Evolutionary conservation across 2,329 filamentous ascomycete species (phyloP), one percentile per base, ranked within the genome.

Genomic region (Hypoxylon sp.): DNA sequence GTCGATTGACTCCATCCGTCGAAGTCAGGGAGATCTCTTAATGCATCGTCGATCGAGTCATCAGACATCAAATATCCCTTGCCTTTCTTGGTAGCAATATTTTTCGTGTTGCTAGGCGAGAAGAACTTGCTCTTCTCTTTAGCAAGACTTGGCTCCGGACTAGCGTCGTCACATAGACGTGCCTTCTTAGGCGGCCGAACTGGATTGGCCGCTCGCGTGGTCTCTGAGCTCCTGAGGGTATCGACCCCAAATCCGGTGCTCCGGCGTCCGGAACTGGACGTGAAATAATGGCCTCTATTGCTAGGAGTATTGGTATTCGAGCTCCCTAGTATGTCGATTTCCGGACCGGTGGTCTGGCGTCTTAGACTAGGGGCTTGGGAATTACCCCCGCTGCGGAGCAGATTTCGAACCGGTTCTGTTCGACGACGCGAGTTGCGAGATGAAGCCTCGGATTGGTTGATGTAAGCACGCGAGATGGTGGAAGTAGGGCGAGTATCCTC

Each of bases 71-170:
- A 70, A 61, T 84, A 82, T 1, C 78, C 78, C 10, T 86, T 84
- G 35, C 77, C 76, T 53, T 80, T 81, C 37, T 78, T 75, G 39
- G 71, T 75, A 10, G 64, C 62, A 35, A 70, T 71, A 53, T 78
- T 78, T 5, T 71, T 71, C 8, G 74, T 63, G 3, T 63, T 75
- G 5, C 26, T 53, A 13, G 71, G 48, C 2, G 84, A 71, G 71
- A 89, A 89, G 75, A 88, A 89, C 64, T 82, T 88, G 81, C 87
- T 90, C 58, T 78, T 84, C 72, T 84, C 79, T 19, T 76, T 76
- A 22, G 78, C 76, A n/a, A 73, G 57, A 17, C 60, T 74, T 2
- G 73, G 65, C 10, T 75, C 78, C 2, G 72, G 48, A 19, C 74
- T 73, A 9, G 74, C 74, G 46, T 87, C 84, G 3, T 84, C 81